Conservation (phyloP, 1,139 yeast genomes). For the Pichia sp. region DNA sequence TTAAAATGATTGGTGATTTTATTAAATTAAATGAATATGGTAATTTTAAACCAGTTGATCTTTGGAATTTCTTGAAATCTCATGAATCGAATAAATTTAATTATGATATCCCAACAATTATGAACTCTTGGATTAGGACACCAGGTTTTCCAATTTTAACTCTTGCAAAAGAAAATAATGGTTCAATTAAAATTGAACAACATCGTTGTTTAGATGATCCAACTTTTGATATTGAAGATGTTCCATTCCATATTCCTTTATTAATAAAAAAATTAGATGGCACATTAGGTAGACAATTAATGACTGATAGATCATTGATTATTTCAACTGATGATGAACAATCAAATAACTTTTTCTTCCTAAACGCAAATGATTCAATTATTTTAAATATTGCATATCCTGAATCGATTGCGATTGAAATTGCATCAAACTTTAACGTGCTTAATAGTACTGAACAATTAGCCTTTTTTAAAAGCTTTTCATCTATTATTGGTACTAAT, state of each 20-base stretch:
- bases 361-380: constrained; percentile 45
- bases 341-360: constrained; percentile 28
- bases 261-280: constrained; percentile 37
- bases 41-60: constrained; percentile 47
- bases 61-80: constrained; percentile 40
- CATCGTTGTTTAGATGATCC: constrained; percentile 40
- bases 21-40: constrained; percentile 34
- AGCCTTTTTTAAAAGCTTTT: constrained; percentile 36
- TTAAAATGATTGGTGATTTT: constrained; percentile 39
- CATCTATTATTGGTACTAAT: constrained; percentile 29
- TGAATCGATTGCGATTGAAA: constrained; percentile 13
- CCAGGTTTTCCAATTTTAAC: constrained; percentile 54
- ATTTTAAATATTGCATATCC: constrained; percentile 25
- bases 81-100: constrained; percentile 22
- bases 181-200: constrained; percentile 37
- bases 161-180: constrained; percentile 32
- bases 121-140: constrained; percentile 53
- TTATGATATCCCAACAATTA: constrained; percentile 37
- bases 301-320: constrained; percentile 43
- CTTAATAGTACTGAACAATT: constrained; percentile 32
- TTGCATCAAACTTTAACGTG: constrained; percentile 21
- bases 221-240: constrained; percentile 36
- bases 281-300: constrained; percentile 34
- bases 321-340: constrained; percentile 27
- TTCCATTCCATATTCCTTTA: constrained; percentile 49